These are phyloP conservation scores for Fusarium nurragi DNA, from an alignment of 2,329 filamentous ascomycete species.

Conservation along the genomic window DNA sequence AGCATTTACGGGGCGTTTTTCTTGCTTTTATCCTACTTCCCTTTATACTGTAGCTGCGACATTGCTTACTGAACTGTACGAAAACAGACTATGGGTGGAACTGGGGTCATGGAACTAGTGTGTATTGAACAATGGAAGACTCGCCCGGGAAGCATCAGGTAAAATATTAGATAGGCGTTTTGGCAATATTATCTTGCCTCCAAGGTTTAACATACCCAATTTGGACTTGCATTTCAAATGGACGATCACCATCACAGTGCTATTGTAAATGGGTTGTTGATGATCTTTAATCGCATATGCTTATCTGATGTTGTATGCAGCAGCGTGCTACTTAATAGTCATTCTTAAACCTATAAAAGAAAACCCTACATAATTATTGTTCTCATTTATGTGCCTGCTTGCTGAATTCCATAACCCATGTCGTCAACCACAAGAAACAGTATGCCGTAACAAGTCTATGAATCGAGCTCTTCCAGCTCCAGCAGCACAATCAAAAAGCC, in stretches of 20 bases:
- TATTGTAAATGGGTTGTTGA: background rate
- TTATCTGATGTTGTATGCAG: background rate
- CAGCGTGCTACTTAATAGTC: background rate
- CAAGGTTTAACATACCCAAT: conserved; percentile 10
- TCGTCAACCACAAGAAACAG: conserved; percentile 27
- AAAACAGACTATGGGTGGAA: conserved; percentile 13
- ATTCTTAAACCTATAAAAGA: conserved; percentile 8
- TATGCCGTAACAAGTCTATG: conserved; percentile 42
- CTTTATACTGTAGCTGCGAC: conserved; percentile 9
- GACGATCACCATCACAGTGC: background rate
- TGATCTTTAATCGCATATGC: background rate
- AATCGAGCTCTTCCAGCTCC: conserved; percentile 26
- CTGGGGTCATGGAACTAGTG: conserved; percentile 16
- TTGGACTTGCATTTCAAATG: background rate
- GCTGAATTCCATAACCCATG: conserved; percentile 36
- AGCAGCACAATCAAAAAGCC: conserved; percentile 19
- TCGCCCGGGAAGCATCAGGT: conserved; percentile 1
- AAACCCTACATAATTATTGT: conserved; percentile 1
- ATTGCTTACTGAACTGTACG: conserved; percentile 17
- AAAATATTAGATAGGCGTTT: conserved; percentile 35
- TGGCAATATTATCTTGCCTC: conserved; percentile 17
- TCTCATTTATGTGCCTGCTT: conserved; percentile 29
- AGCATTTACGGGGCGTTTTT: conserved; percentile 30
- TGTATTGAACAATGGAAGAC: conserved; percentile 18
- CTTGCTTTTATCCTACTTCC: conserved; percentile 1